Evolutionary conservation across 768 basidiomycete genomes (phyloP), one percentile per base, ranked within the genome.

Genomic region (Amanita molliuscula): DNA sequence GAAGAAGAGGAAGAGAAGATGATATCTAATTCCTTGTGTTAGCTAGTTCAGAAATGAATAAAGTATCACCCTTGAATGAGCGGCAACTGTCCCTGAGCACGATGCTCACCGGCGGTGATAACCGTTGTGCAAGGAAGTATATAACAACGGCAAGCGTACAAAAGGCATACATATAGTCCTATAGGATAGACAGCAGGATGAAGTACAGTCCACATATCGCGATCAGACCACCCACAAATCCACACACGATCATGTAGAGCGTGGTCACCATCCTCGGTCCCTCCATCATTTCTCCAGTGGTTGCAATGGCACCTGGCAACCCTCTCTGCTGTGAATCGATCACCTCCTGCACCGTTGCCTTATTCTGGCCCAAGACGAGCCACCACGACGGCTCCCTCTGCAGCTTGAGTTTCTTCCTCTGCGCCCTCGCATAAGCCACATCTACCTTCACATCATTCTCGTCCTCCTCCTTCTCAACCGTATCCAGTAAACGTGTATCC

Each of bases 291-390:
- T 47, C 54, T 15, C 28, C 25, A 31, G 55, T 50, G 29, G 15
- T 47, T 44, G 41, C 55, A 44, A 60, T 51, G 5, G 36, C 16
- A 9, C 61, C 60, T 8, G 61, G 60, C 54, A 60, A 54, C 44
- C 50, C 46, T 43, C 50, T 42, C 23, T 65, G 61, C 23, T 61
- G 55, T 34, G 59, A 35, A 34, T 59, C 60, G 3, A 63, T 34
- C 29, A 66, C 25, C 20, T 64, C 55, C 33, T 59, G 45, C 34
- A 70, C 69, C 21, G 58, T 56, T 7, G 47, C 53, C 26, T 52
- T 52, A 47, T 63, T 58, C 48, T 57, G 56, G 11, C 67, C 66
- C 48, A 67, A 47, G 29, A 67, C 59, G 47, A 69, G 45, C 63
- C 63, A 66, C 62, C 63, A 65, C 29, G 66, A 65, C 33, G 52